Conservation (phyloP, 1,139 yeast species). For the Taphrina betulina region DNA sequence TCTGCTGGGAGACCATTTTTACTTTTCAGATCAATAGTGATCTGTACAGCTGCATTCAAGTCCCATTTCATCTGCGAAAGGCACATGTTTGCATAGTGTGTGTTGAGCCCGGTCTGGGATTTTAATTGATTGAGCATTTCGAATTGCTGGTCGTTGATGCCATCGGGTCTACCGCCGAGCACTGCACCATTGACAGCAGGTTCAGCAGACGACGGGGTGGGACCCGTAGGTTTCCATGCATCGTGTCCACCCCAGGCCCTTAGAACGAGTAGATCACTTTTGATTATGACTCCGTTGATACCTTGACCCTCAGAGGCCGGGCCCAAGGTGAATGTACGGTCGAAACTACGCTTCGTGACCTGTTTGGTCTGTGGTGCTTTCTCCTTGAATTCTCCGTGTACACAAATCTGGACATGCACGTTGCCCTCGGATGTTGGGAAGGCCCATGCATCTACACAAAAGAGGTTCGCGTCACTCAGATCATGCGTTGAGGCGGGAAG, state of each 20-base stretch:
- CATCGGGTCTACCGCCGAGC: constrained; percentile 10
- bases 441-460: constrained; percentile 76
- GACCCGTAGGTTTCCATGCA: constrained; percentile 28
- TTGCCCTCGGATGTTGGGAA: constrained; percentile 53
- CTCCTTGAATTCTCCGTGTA: constrained; percentile 82
- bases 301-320: constrained; percentile 30
- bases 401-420: constrained; percentile 68
- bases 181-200: constrained; percentile 35
- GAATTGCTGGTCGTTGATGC: constrained; percentile 50
- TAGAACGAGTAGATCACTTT: constrained; percentile 32
- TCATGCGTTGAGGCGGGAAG: constrained; percentile 77
- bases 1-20: constrained; percentile 33
- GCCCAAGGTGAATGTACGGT: constrained; percentile 35
- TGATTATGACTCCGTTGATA: constrained; percentile 29
- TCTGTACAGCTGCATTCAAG: constrained; percentile 63
- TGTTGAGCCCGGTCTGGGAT: constrained; percentile 70
- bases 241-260: constrained; percentile 34
- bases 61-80: constrained; percentile 90
- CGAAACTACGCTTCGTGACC: constrained; percentile 41
- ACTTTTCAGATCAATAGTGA: constrained; percentile 52
- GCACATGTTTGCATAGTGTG: constrained; percentile 77
- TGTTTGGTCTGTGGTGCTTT: constrained; percentile 53
- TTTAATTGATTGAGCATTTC: constrained; percentile 65
- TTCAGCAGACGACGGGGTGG: background rate
- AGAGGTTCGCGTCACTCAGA: constrained; percentile 61